These are phyloP conservation scores for Malassezia brasiliensis DNA, from an alignment of 1,284 basidiomycete genomes.

Conservation along the genomic window DNA sequence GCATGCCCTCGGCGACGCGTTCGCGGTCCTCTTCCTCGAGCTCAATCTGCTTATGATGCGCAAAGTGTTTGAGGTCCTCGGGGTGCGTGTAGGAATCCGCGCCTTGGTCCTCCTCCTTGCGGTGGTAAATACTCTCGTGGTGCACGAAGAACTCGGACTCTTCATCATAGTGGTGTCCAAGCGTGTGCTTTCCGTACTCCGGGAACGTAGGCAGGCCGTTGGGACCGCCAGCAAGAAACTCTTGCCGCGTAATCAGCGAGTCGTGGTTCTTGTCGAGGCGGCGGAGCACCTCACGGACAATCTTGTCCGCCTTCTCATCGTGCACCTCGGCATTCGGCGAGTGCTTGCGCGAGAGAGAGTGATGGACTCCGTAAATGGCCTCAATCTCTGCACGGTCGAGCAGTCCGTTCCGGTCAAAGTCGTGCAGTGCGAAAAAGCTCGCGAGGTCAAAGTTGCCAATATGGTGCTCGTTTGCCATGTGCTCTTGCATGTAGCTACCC, in stretches of 20 bases:
- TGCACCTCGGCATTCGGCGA: constrained; percentile 68
- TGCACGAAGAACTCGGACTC: constrained; percentile 49
- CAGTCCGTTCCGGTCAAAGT: constrained; percentile 60
- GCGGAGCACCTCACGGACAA: constrained; percentile 66
- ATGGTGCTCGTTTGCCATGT: constrained; percentile 49
- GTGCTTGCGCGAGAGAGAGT: constrained; percentile 78
- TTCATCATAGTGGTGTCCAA: constrained; percentile 77
- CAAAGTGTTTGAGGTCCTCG: constrained; percentile 65
- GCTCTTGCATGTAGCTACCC: constrained; percentile 40
- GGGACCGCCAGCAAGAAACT: constrained; percentile 70
- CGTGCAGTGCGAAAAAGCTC: constrained; percentile 67
- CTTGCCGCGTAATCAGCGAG: constrained; percentile 65
- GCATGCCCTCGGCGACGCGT: constrained; percentile 68
- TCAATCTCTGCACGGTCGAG: constrained; percentile 50
- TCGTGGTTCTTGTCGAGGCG: constrained; percentile 70
- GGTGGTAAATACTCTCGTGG: constrained; percentile 71
- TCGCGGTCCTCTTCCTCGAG: constrained; percentile 70
- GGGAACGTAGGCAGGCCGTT: constrained; percentile 68
- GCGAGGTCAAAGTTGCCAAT: constrained; percentile 48
- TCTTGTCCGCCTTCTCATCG: constrained; percentile 70
- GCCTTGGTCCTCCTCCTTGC: constrained; percentile 88
- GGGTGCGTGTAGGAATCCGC: constrained; percentile 88
- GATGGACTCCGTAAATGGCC: constrained; percentile 69
- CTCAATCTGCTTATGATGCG: constrained; percentile 80
- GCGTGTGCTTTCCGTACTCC: constrained; percentile 51